Conservation (phyloP, 495 filamentous ascomycete species). For the Glutinoglossum americanum region DNA sequence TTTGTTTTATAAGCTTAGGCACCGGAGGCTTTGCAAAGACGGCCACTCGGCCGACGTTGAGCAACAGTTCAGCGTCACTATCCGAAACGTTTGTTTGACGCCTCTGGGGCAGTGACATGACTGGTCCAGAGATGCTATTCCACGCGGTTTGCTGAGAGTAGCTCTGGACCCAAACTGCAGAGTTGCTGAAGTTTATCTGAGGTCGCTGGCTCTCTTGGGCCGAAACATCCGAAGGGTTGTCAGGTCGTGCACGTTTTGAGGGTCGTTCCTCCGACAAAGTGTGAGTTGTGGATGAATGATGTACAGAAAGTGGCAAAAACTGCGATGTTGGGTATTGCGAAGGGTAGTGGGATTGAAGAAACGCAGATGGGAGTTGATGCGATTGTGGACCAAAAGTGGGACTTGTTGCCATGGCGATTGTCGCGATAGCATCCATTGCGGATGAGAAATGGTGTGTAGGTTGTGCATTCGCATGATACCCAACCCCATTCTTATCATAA, state of each 20-base stretch:
- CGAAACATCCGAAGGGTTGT: background rate
- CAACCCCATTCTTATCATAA: background rate
- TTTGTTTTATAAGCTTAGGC: background rate
- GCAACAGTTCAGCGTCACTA: constrained; percentile 5
- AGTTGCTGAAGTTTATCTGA: background rate
- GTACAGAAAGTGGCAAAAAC: background rate
- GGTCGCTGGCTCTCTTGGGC: background rate
- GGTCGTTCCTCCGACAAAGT: background rate
- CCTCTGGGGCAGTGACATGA: background rate
- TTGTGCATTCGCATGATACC: background rate
- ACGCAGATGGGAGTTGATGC: constrained; percentile 1
- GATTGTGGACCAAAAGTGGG: constrained; percentile 1
- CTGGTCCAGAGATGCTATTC: background rate
- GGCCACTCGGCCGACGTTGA: constrained; percentile 4
- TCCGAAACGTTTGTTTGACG: background rate
- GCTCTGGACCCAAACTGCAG: background rate
- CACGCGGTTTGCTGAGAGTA: background rate
- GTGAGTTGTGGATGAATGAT: background rate
- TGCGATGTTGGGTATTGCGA: background rate
- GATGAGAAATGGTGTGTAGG: constrained; percentile 1
- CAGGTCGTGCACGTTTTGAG: background rate
- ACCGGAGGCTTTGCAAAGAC: background rate
- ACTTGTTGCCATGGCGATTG: constrained; percentile 6
- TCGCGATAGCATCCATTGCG: constrained; percentile 6
- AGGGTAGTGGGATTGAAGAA: background rate